Evolutionary conservation across 2,329 filamentous ascomycete genomes (phyloP).

Genomic region (Botrytis tulipae): DNA sequence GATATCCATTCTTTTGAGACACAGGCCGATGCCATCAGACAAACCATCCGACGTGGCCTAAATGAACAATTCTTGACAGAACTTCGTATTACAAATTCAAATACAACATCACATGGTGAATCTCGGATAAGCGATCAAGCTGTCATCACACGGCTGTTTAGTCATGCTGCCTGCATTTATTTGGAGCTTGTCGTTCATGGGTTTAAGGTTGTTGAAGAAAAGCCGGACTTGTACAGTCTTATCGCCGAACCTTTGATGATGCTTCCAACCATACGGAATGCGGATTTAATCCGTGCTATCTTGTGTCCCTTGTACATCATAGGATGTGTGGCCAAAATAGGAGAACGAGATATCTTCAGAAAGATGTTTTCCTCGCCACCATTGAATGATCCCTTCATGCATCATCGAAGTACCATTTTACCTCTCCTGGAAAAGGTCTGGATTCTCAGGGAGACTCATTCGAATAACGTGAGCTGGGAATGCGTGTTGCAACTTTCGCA

Average conservation of each 20-base stretch:
- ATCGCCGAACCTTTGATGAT: conserved; percentile 29
- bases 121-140: background rate
- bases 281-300: conserved; percentile 27
- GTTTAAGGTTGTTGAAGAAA: conserved; percentile 23
- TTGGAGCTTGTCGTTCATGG: conserved; percentile 33
- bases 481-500: background rate
- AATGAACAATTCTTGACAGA: conserved; percentile 25
- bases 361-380: conserved; percentile 30
- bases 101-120: background rate
- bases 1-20: conserved; percentile 23
- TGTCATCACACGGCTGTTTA: conserved; percentile 32
- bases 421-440: conserved; percentile 34
- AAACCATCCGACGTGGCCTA: conserved; percentile 28
- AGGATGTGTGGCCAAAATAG: conserved; percentile 28
- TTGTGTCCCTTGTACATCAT: conserved; percentile 34
- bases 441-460: conserved; percentile 22
- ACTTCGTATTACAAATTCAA: conserved; percentile 24
- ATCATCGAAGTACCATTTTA: conserved; percentile 34
- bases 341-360: conserved; percentile 33
- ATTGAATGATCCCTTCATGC: conserved; percentile 31
- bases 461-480: conserved; percentile 17
- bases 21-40: conserved; percentile 26
- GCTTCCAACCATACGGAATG: conserved; percentile 25
- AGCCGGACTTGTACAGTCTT: conserved; percentile 21
- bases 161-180: conserved; percentile 31